Evolutionary conservation across 2,329 filamentous ascomycete species (phyloP).

Genomic region (Neobulgaria alba): DNA sequence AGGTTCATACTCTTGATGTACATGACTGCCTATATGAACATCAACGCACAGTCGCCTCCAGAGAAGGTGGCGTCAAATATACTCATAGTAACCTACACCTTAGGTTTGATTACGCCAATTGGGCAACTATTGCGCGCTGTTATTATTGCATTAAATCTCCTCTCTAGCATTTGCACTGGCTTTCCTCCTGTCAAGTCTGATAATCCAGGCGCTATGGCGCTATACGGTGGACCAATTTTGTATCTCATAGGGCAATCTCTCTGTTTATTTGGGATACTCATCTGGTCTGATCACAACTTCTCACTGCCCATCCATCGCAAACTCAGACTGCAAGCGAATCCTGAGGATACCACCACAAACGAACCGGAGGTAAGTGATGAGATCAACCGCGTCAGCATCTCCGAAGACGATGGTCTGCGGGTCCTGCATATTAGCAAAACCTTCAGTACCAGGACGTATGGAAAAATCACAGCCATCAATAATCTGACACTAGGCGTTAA

Average conservation of each 20-base stretch:
- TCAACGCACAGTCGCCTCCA: slow-evolving; percentile 34
- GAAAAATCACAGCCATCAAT: slow-evolving; percentile 65
- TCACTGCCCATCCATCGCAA: slow-evolving; percentile 43
- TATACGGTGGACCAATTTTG: slow-evolving; percentile 74
- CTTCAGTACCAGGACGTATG: slow-evolving; percentile 36
- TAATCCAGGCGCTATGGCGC: slow-evolving; percentile 58
- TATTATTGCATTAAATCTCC: slow-evolving; percentile 70
- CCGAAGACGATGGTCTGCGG: slow-evolving; percentile 42
- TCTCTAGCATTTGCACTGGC: slow-evolving; percentile 65
- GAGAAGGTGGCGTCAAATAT: slow-evolving; percentile 57
- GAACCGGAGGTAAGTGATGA: slow-evolving; percentile 53
- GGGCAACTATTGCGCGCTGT: slow-evolving; percentile 64
- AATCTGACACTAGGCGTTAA: slow-evolving; percentile 74
- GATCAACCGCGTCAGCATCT: slow-evolving; percentile 48
- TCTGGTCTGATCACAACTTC: slow-evolving; percentile 71
- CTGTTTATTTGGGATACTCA: slow-evolving; percentile 59
- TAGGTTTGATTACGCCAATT: slow-evolving; percentile 65
- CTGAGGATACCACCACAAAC: slow-evolving; percentile 5
- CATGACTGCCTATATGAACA: slow-evolving; percentile 6
- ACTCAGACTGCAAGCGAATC: slow-evolving; percentile 6
- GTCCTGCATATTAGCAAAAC: slow-evolving; percentile 65
- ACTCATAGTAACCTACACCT: slow-evolving; percentile 61
- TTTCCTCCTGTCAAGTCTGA: slow-evolving; percentile 41
- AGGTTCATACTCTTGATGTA: slow-evolving; percentile 58
- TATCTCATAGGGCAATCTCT: slow-evolving; percentile 69